phyloP scores from a whole-genome alignment of 306 rosid species.

The Canavalia ensiformis region DNA sequence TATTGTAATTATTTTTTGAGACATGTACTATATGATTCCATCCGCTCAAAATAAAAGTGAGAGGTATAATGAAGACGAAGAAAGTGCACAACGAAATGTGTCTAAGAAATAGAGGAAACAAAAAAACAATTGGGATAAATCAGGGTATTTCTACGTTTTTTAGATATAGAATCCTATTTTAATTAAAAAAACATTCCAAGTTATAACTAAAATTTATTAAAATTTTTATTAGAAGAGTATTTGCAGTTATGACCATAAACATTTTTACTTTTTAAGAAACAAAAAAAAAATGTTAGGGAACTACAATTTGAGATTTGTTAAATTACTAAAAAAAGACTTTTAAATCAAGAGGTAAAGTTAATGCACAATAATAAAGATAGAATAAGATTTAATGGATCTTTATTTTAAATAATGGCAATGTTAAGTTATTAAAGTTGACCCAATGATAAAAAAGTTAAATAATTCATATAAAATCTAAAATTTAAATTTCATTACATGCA shows the following conservation, averaged over 20 bases:
- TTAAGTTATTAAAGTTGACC: too few relatives aligned
- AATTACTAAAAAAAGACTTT: too few relatives aligned
- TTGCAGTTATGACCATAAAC: too few relatives aligned
- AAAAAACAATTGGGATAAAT: background rate
- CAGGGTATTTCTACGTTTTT: background rate
- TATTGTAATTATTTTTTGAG: background rate
- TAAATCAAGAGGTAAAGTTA: background rate
- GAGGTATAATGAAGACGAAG: background rate
- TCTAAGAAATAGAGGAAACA: background rate
- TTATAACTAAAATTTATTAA: too few relatives aligned
- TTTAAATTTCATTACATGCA: too few relatives aligned
- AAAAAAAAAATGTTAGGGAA: too few relatives aligned
- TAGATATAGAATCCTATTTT: background rate
- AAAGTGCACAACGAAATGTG: conserved; percentile 3
- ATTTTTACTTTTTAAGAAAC: too few relatives aligned
- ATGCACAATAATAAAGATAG: background rate
- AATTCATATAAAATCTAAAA: too few relatives aligned
- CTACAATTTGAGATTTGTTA: too few relatives aligned
- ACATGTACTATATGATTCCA: background rate
- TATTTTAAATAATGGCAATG: background rate
- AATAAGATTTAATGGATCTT: background rate
- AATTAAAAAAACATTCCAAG: too few relatives aligned
- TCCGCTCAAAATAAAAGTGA: conserved; percentile 7
- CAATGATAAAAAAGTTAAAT: too few relatives aligned
- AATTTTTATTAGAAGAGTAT: too few relatives aligned